phyloP scores from a whole-genome alignment of 2,329 filamentous ascomycete species.

The Nothophaeocryptopus gaeumannii region DNA sequence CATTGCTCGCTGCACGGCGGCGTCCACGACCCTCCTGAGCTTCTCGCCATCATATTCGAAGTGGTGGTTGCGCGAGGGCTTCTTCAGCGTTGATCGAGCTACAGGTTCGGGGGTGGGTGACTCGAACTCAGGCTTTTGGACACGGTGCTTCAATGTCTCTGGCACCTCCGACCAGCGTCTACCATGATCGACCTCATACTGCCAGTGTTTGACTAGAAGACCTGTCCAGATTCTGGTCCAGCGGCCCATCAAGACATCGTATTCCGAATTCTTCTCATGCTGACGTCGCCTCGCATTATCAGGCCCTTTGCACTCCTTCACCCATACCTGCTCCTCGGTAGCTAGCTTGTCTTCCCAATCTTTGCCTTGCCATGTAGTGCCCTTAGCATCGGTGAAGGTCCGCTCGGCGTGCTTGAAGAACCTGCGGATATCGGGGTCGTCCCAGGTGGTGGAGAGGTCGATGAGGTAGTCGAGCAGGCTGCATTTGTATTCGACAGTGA shows the following conservation, averaged over 20 bases:
- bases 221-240: slow-evolving; percentile 18
- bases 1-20: slow-evolving; percentile 39
- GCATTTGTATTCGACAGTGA: slow-evolving; percentile 17
- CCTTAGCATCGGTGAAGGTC: slow-evolving; percentile 12
- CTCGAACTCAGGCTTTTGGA: too few species aligned
- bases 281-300: slow-evolving; percentile 14
- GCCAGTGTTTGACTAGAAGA: slow-evolving; percentile 21
- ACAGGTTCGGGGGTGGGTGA: too few species aligned
- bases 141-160: background rate
- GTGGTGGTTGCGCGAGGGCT: background rate
- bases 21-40: slow-evolving; percentile 35
- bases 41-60: slow-evolving; percentile 18
- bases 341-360: slow-evolving; percentile 16
- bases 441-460: slow-evolving; percentile 10
- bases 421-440: slow-evolving; percentile 14
- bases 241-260: slow-evolving; percentile 20
- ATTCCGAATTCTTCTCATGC: slow-evolving; percentile 20
- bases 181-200: slow-evolving; percentile 15
- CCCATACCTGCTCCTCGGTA: slow-evolving; percentile 18
- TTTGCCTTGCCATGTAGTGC: slow-evolving; percentile 13
- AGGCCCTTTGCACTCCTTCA: slow-evolving; percentile 12
- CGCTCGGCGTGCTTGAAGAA: slow-evolving; percentile 16
- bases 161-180: slow-evolving; percentile 13
- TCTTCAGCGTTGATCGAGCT: too few species aligned
- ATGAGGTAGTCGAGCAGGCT: slow-evolving; percentile 15